Conservation (phyloP, 345 rosid species). For the Gossypium rotundifolium region DNA sequence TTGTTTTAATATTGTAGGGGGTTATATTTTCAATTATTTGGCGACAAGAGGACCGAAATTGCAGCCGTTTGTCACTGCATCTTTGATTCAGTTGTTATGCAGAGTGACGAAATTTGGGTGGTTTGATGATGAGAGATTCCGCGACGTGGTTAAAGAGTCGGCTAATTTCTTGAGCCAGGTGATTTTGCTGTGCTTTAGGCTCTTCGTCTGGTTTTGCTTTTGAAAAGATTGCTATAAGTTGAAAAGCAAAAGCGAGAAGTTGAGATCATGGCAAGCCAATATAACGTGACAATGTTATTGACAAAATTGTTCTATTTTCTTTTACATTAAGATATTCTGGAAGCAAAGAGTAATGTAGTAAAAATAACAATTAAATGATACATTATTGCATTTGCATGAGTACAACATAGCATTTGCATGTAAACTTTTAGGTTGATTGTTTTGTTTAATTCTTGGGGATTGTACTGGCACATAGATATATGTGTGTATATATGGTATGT, state of each 20-base stretch:
- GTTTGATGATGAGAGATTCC: conserved; percentile 95
- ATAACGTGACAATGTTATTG: not conserved
- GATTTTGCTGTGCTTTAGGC: conserved; percentile 13
- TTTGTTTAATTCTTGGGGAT: not conserved
- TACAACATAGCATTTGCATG: not conserved
- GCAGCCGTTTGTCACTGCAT: conserved; percentile 77
- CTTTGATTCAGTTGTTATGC: conserved; percentile 84
- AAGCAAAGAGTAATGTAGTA: not conserved
- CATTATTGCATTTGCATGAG: not conserved
- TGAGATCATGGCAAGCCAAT: not conserved
- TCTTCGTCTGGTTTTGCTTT: conserved; percentile 5
- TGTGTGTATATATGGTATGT: no score
- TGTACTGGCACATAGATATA: not conserved
- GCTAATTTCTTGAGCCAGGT: conserved; percentile 89
- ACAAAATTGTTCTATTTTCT: not conserved
- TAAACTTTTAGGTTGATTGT: not conserved
- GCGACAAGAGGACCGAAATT: conserved; percentile 87
- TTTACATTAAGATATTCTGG: not conserved
- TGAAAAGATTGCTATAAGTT: conserved; percentile 5
- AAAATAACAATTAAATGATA: not conserved
- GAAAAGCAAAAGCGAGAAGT: not conserved
- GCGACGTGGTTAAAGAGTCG: conserved; percentile 80
- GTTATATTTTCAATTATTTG: conserved; percentile 74
- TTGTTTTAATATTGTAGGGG: conserved; percentile 39
- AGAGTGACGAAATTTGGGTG: conserved; percentile 97